phyloP scores from a whole-genome alignment of 83 land plant genomes.

The Diphasiastrum complanatum region DNA sequence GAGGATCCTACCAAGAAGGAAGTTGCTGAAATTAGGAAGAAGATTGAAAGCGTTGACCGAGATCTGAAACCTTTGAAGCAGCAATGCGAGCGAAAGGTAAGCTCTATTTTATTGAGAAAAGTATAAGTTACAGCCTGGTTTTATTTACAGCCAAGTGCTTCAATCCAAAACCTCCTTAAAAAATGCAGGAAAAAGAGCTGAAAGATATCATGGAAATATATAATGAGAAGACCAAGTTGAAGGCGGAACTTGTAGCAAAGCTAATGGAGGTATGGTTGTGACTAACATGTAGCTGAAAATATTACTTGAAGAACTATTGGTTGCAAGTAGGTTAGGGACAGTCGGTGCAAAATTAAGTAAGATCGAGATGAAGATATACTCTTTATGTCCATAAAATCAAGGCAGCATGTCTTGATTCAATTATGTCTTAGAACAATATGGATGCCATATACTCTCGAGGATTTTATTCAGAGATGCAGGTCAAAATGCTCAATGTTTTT shows the following conservation, averaged over 20 bases:
- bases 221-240: constrained; percentile 52
- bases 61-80: constrained; percentile 59
- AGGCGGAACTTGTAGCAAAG: constrained; percentile 37
- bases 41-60: constrained; percentile 50
- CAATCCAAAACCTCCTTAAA: not conserved
- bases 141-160: not conserved
- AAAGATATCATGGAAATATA: constrained; percentile 49
- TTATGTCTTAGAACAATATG: too few species aligned
- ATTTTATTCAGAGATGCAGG: not conserved
- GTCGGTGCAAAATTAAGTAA: too few species aligned
- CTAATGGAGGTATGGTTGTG: constrained; percentile 41
- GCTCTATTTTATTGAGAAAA: not conserved
- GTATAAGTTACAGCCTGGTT: not conserved
- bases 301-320: not conserved
- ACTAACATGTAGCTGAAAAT: not conserved
- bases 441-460: not conserved
- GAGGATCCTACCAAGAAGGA: constrained; percentile 70
- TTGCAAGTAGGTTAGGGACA: too few species aligned
- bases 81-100: constrained; percentile 55
- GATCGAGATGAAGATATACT: too few species aligned
- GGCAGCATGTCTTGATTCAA: too few species aligned
- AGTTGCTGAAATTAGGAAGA: constrained; percentile 49
- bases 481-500: not conserved
- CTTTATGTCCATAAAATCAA: too few species aligned
- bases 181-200: constrained; percentile 53